phyloP scores from a whole-genome alignment of 257 asterid genomes.

The Paulownia fortunei region DNA sequence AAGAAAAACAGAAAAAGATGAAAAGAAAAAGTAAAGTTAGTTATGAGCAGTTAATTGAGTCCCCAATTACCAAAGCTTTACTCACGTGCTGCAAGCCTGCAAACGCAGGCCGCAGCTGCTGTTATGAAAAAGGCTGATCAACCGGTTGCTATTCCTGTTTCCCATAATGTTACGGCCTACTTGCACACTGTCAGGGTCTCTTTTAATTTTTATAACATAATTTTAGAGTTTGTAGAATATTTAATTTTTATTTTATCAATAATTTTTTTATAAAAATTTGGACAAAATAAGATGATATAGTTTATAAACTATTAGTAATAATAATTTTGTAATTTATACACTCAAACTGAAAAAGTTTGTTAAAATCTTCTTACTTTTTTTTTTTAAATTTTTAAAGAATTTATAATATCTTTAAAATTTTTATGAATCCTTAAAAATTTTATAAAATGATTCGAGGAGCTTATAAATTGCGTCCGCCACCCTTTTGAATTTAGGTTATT shows the following conservation, averaged over 20 bases:
- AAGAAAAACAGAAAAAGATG: not conserved
- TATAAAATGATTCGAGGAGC: too few relatives aligned
- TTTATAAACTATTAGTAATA: too few relatives aligned
- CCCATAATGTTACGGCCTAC: conserved; percentile 9
- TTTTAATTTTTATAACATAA: not conserved
- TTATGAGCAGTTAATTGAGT: conserved; percentile 32
- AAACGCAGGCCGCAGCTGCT: not conserved
- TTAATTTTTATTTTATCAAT: not conserved
- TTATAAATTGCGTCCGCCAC: too few relatives aligned
- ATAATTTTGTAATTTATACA: too few relatives aligned
- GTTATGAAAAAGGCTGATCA: conserved; percentile 15
- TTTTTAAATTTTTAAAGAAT: not conserved
- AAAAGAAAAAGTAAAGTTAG: conserved; percentile 23
- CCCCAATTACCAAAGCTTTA: conserved; percentile 29
- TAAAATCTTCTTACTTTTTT: too few relatives aligned
- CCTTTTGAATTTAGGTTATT: too few relatives aligned
- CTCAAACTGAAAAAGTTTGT: too few relatives aligned
- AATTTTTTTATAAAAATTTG: not conserved
- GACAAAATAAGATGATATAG: too few relatives aligned
- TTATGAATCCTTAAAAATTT: too few relatives aligned
- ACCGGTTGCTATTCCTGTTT: not conserved
- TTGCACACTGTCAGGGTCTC: not conserved
- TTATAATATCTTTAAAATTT: too few relatives aligned
- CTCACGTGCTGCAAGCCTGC: conserved; percentile 28
- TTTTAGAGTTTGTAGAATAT: too few relatives aligned